Percentiles rank a stretch among this genome's conserved stretches.
Conservation (phyloP, 108 stramenopile species). For the Parietichytrium sp. region DNA sequence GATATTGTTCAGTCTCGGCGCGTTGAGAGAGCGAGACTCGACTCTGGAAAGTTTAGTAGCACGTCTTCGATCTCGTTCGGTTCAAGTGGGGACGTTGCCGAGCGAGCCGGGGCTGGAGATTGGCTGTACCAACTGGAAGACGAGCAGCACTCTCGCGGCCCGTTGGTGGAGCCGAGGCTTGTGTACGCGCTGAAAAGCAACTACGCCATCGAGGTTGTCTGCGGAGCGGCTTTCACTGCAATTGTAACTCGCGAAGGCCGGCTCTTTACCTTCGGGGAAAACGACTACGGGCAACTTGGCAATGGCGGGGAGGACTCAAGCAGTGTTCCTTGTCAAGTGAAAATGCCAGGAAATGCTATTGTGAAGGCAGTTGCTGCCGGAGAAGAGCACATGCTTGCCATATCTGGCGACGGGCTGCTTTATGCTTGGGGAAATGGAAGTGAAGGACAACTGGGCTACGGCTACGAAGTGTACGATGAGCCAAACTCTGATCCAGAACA, state of each 20-base stretch:
- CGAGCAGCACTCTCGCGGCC: too few species aligned
- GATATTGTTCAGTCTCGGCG: too few species aligned
- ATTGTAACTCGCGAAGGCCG: slow-evolving; percentile 48
- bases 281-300: slow-evolving; percentile 34
- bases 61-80: too few species aligned
- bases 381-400: slow-evolving; percentile 54
- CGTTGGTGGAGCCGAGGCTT: not conserved
- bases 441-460: slow-evolving; percentile 61
- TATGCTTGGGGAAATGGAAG: slow-evolving; percentile 55
- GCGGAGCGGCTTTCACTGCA: slow-evolving; percentile 56
- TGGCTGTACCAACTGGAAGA: too few species aligned
- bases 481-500: slow-evolving; percentile 7
- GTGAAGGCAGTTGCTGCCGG: slow-evolving; percentile 49
- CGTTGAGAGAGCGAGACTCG: too few species aligned
- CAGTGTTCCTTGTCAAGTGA: not conserved
- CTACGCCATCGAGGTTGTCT: slow-evolving; percentile 49
- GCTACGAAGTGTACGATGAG: slow-evolving; percentile 49
- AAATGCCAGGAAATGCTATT: slow-evolving; percentile 34
- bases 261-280: slow-evolving; percentile 58
- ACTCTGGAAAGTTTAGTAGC: too few species aligned
- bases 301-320: not conserved
- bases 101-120: too few species aligned
- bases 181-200: not conserved
- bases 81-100: too few species aligned
- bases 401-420: slow-evolving; percentile 47